These are phyloP conservation scores for Penium margaritaceum DNA, from an alignment of 139 green algal genomes.

Conservation along the genomic window DNA sequence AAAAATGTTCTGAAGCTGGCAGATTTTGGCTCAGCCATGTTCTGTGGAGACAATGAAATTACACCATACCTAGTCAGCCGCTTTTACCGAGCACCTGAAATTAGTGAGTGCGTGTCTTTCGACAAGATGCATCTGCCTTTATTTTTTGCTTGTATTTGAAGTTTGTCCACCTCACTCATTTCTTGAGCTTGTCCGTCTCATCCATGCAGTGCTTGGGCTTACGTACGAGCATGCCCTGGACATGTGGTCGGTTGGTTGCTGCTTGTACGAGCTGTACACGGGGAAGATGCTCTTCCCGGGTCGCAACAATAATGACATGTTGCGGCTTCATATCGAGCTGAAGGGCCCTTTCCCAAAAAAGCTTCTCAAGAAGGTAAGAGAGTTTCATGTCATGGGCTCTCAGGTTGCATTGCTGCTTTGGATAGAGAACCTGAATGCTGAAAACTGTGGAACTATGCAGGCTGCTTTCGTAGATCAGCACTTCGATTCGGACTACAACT, in stretches of 20 bases:
- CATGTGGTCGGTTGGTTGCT: constrained; percentile 89
- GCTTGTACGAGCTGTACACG: constrained; percentile 95
- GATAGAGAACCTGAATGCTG: background rate
- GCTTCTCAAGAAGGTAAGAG: constrained; percentile 68
- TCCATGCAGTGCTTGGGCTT: constrained; percentile 75
- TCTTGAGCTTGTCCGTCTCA: no score
- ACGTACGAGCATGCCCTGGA: constrained; percentile 86
- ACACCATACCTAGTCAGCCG: constrained; percentile 93
- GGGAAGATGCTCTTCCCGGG: constrained; percentile 92
- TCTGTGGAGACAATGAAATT: constrained; percentile 84
- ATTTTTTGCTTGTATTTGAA: background rate
- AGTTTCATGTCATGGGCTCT: constrained; percentile 41
- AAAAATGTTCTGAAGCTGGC: constrained; percentile 75
- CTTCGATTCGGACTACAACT: constrained; percentile 45
- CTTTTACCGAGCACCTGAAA: constrained; percentile 92
- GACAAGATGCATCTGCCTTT: background rate
- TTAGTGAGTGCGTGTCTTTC: constrained; percentile 48
- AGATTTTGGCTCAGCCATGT: constrained; percentile 93
- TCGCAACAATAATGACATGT: constrained; percentile 95
- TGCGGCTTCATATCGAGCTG: constrained; percentile 89
- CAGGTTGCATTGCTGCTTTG: constrained; percentile 8
- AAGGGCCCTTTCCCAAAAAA: constrained; percentile 92
- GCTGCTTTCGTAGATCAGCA: constrained; percentile 49
- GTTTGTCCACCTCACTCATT: background rate
- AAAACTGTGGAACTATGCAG: background rate